Evolutionary conservation across 129 eudicot species (phyloP), one percentile per base, ranked within the genome.

Genomic region (Chrysanthemum lavandulifolium): DNA sequence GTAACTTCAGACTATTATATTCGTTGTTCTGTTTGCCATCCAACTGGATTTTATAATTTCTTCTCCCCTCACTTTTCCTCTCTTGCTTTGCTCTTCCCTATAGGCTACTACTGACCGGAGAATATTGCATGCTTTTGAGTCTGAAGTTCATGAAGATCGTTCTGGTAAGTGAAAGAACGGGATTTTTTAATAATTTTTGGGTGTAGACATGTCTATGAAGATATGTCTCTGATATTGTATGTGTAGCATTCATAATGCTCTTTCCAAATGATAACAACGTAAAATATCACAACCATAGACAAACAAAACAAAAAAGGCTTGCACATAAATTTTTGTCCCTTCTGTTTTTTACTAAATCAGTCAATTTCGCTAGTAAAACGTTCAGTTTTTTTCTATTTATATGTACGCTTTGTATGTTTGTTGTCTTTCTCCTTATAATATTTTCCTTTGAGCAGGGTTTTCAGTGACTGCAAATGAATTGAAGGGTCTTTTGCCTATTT

Each of bases 101-200:
- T 76, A 89, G 86, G 78, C 55, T 58, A 61, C 71, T 68, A 66
- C 80, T 76, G 74, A 70, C 31, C 16, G 43, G 58, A 76, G 61
- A 16, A 25, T 82, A 72, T 82, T 90, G 79, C 92, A 89, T 79
- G 92, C 97, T 76, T 88, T 78, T 75, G 97, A 90, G 84, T 81
- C 84, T 53, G 85, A 89, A 53, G 77, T 59, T 16, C 68, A 69
- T 13, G 81, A 82, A 82, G 88, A 82, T 72, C 71, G 65, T 73
- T 67, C 86, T 79, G 90, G 98, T 93, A 65, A 68, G 89, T 85
- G 54, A 58, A 65, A 54, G 61, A 63, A 13, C 75, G 40, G 57
- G 55, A 23, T 0, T 51, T 67, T 27, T 58, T 66, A 48, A 67
- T 52, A 14, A 14, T 73, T 56, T 71, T 40, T 0, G 2, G 8